Evolutionary conservation across 2,329 filamentous ascomycete species (phyloP), one percentile per base, ranked within the genome.

Genomic region (Fusarium denticulatum): DNA sequence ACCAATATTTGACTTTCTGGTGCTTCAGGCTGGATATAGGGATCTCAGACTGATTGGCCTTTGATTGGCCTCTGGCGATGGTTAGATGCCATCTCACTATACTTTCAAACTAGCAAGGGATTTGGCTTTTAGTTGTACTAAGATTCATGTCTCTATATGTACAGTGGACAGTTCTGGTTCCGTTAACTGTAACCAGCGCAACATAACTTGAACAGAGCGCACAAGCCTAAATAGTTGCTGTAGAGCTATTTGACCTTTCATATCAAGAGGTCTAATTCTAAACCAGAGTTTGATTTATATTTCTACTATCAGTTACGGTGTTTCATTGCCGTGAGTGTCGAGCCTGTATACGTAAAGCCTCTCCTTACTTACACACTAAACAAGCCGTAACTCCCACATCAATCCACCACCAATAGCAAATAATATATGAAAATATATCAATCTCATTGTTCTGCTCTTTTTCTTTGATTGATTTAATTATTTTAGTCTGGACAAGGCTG

Each of bases 391-490:
- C 42, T 30, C 20, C 5, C 24, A 15, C 8, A 49, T 22, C 3
- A 42, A 30, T 22, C 26, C 55, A n/a, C 42, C 15, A 43, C 16
- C 4, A 34, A 3, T 15, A 15, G 5, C 7, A 24, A 10, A 4
- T 2, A 11, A 15, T 3, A 20, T 15, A 11, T 36, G 10, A 34
- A 43, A 55, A 24, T n/a, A 6, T 13, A 7, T 11, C 1, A 9
- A 11, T 1, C 7, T 7, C 7, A 14, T 5, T 22, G 3, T 2
- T 39, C 3, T 1, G 3, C 12, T 10, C 12, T 6, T 13, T 0
- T 20, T 43, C n/a, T 68, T 68, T 62, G 64, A 62, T 55, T 68
- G 55, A 53, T 55, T 55, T 32, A 68, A 62, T 67, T 42, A 47
- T 39, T 42, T 61, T 20, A 8, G 14, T 24, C 22, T 11, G 4